These are phyloP conservation scores for Stylonectria norvegica DNA, from an alignment of 2,329 filamentous ascomycete species.

Conservation along the genomic window DNA sequence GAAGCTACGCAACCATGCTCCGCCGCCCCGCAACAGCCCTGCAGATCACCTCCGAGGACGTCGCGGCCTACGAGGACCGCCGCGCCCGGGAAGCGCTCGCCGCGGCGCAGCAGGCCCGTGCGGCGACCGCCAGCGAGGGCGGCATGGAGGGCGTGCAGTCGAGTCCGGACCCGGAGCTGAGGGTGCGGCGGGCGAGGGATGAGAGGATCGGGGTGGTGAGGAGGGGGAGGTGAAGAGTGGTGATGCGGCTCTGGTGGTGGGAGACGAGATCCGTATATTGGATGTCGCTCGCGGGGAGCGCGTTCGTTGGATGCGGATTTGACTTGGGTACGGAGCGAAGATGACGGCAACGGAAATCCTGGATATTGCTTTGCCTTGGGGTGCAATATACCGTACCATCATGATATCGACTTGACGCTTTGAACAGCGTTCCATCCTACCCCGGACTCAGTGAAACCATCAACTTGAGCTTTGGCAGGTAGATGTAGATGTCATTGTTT, in stretches of 20 bases:
- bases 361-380: too few species aligned
- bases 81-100: constrained; percentile 43
- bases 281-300: too few species aligned
- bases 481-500: too few species aligned
- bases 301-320: too few species aligned
- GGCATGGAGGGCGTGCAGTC: constrained; percentile 31
- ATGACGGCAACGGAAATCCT: too few species aligned
- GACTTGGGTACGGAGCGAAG: too few species aligned
- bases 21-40: constrained; percentile 66
- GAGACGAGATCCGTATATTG: too few species aligned
- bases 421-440: too few species aligned
- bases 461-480: too few species aligned
- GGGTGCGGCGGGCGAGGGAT: constrained; percentile 32
- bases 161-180: constrained; percentile 24
- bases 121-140: constrained; percentile 21
- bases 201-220: constrained; percentile 37
- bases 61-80: constrained; percentile 66
- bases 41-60: constrained; percentile 65
- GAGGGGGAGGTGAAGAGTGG: constrained; percentile 12
- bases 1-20: constrained; percentile 54
- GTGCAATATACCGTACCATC: too few species aligned
- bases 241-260: not conserved
- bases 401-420: too few species aligned
- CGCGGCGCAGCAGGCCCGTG: constrained; percentile 31
- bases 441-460: too few species aligned